Percentiles rank a stretch among this genome's conserved stretches.
Conservation (phyloP, 257 asterid genomes). For the Solanum corneliomulleri region DNA sequence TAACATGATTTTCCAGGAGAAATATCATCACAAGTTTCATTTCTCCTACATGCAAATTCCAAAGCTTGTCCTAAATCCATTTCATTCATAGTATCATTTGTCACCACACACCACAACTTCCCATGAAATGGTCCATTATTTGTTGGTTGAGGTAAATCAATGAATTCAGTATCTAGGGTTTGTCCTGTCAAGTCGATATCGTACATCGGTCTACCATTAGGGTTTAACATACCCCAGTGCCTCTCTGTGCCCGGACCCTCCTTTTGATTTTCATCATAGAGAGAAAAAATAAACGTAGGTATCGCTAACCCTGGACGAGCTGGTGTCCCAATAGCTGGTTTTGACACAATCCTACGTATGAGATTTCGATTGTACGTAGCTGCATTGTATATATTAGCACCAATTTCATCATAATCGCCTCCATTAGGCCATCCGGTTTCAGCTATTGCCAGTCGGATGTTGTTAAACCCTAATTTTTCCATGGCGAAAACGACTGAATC, state of each 20-base stretch:
- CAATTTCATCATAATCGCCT: constrained; percentile 62
- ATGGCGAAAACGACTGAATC: constrained; percentile 54
- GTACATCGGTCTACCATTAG: constrained; percentile 33
- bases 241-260: constrained; percentile 56
- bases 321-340: constrained; percentile 59
- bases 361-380: constrained; percentile 50
- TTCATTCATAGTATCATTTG: not conserved
- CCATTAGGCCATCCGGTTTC: constrained; percentile 87
- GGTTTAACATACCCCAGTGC: constrained; percentile 54
- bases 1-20: constrained; percentile 53
- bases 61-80: constrained; percentile 26
- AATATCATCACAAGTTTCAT: constrained; percentile 46
- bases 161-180: constrained; percentile 5
- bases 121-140: constrained; percentile 48
- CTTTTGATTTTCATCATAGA: constrained; percentile 57
- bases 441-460: constrained; percentile 28
- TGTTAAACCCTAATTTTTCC: constrained; percentile 33
- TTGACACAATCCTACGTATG: constrained; percentile 20
- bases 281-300: constrained; percentile 46
- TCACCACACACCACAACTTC: constrained; percentile 64
- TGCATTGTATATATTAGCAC: constrained; percentile 57
- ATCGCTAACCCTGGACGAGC: constrained; percentile 44
- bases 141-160: constrained; percentile 13
- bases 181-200: constrained; percentile 51
- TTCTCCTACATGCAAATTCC: constrained; percentile 36